Evolutionary conservation across 352 stramenopile species (phyloP), one percentile per base, ranked within the genome.

Genomic region (Phytopythium sindhum): DNA sequence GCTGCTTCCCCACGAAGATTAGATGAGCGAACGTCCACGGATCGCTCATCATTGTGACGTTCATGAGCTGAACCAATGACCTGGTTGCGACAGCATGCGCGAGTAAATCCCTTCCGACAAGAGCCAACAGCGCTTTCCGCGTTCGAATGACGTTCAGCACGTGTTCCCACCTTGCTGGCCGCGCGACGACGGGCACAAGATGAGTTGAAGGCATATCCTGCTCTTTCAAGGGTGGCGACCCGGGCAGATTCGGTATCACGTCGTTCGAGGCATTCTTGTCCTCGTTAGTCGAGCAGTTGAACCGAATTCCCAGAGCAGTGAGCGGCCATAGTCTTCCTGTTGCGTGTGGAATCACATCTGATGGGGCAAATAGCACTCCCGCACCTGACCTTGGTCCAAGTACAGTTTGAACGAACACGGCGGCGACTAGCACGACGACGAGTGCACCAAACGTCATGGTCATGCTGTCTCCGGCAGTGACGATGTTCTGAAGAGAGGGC

Each of bases 21-120:
- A 81, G 50, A 10, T 63, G 68, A 7, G 69, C 60, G 57, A 78
- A 63, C 48, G 68, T 75, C 68, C 62, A 77, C 47, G 73, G 71
- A 26, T 81, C 73, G 26, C 68, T 81, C 71, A 81, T 79, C 73
- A 79, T 81, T 14, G 71, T 67, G 33, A 77, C 67, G 39, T 81
- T 81, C 65, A 81, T 75, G 24, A 81, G 63, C 31, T 72, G 63
- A 21, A 77, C 48, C 24, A 71, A 54, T 19, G 74, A 77, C 23
- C 65, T 65, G 26, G 63, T 60, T 15, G 35, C 3, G 17, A 42
- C 51, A 17, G 5, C 15, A 9, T 26, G 29, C 11, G 7, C 29
- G 12, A 42, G 19, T 26, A 42, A 42, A 42, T 57, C 51, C 8
- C 47, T 33, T 4, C 47, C 24, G 26, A 53, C 24, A 23, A 24